These are phyloP conservation scores for Tarenaya hassleriana DNA, from an alignment of 345 rosid species.

Conservation along the genomic window DNA sequence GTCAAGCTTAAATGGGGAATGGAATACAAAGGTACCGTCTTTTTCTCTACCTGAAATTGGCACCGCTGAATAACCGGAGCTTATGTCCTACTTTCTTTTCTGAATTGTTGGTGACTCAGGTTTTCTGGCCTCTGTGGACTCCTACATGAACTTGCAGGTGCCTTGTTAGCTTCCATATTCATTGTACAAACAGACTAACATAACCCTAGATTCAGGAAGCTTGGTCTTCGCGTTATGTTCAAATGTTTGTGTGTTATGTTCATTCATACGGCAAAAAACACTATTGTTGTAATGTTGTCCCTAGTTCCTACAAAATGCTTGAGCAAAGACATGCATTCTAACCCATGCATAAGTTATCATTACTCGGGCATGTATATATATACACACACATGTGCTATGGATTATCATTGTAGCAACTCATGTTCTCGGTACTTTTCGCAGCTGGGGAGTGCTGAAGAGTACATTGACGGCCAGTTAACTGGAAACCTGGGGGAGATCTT, in stretches of 20 bases:
- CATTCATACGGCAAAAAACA: too few relatives aligned
- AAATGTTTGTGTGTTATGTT: too few relatives aligned
- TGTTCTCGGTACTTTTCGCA: conserved; percentile 25
- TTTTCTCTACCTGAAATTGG: not conserved
- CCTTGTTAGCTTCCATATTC: conserved; percentile 2
- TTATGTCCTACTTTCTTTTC: not conserved
- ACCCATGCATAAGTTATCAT: too few relatives aligned
- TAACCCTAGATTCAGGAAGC: not conserved
- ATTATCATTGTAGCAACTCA: not conserved
- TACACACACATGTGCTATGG: not conserved
- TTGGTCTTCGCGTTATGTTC: not conserved
- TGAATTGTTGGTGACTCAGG: conserved; percentile 35
- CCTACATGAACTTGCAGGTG: conserved; percentile 97
- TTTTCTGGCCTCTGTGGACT: conserved; percentile 87
- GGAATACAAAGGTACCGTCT: conserved; percentile 67
- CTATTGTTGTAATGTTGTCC: not conserved
- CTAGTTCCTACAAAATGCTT: not conserved
- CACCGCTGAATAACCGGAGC: not conserved
- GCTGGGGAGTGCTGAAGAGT: conserved; percentile 90
- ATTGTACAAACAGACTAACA: too few relatives aligned
- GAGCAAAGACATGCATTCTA: too few relatives aligned
- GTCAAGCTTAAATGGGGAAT: conserved; percentile 93
- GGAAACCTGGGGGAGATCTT: conserved; percentile 89
- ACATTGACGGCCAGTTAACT: conserved; percentile 73
- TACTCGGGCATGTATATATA: too few relatives aligned